phyloP scores from a whole-genome alignment of 2,329 filamentous ascomycete genomes.

The Hansfordia pulvinata region DNA sequence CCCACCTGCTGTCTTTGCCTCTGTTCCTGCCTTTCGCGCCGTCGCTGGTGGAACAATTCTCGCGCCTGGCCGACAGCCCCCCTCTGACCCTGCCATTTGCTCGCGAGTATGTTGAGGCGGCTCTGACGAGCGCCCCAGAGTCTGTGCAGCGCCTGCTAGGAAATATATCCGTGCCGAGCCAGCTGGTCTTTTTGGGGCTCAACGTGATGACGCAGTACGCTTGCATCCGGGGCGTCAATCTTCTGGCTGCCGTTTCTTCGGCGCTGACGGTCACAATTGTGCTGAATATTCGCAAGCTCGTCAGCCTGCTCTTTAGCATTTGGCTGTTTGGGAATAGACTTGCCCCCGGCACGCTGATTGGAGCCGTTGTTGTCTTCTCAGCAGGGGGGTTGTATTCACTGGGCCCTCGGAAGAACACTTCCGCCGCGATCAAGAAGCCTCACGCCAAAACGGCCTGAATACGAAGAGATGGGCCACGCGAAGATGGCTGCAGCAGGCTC shows the following conservation, averaged over 20 bases:
- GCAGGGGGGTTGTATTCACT: conserved; percentile 85
- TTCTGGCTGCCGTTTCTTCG: conserved; percentile 78
- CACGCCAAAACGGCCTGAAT: too few species aligned
- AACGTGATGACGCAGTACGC: conserved; percentile 87
- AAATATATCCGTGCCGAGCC: conserved; percentile 43
- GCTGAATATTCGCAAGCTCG: conserved; percentile 85
- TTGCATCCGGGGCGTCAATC: conserved; percentile 90
- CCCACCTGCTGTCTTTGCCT: conserved; percentile 60
- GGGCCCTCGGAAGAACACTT: conserved; percentile 42
- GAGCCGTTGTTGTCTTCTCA: conserved; percentile 76
- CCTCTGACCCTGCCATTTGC: conserved; percentile 35
- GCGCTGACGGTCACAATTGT: conserved; percentile 95
- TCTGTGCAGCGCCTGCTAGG: conserved; percentile 22
- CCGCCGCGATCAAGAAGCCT: too few species aligned
- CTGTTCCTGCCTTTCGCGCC: conserved; percentile 62
- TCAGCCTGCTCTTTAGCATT: conserved; percentile 82
- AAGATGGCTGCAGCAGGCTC: too few species aligned
- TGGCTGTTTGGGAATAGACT: conserved; percentile 86
- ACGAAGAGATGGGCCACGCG: too few species aligned
- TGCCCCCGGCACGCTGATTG: conserved; percentile 61
- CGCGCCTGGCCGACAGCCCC: conserved; percentile 47
- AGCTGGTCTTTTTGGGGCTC: conserved; percentile 55
- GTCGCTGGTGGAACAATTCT: conserved; percentile 50
- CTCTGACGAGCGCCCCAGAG: conserved; percentile 20
- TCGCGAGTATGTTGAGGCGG: conserved; percentile 13